A percentile compares a stretch with the other conserved stretches of the same genome.
Conservation (phyloP, 306 rosid species). For the Corylus americana region DNA sequence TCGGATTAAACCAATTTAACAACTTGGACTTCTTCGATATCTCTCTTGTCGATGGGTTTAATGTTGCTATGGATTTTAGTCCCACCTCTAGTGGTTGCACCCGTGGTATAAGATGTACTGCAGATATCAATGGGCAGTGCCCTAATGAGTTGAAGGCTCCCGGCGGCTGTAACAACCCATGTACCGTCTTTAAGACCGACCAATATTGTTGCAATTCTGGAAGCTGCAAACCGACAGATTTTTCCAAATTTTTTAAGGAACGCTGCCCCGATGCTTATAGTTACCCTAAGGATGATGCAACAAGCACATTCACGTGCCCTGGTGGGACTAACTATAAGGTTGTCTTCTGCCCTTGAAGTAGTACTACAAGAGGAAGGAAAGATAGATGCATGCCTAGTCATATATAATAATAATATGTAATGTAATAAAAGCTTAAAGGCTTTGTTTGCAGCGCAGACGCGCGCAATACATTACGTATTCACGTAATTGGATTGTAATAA, state of each 20-base stretch:
- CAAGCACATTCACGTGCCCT: constrained; percentile 1
- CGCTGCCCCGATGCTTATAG: constrained; percentile 1
- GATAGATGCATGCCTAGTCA: not conserved
- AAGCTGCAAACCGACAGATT: not conserved
- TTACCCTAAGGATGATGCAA: not conserved
- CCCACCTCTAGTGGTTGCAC: too few species aligned
- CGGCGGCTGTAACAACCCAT: constrained; percentile 58
- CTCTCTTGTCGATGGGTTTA: too few species aligned
- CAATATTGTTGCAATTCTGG: constrained; percentile 38
- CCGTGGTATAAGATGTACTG: not conserved
- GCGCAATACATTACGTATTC: too few species aligned
- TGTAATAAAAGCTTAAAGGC: not conserved
- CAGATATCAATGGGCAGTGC: constrained; percentile 49
- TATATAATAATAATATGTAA: not conserved
- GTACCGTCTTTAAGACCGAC: constrained; percentile 40
- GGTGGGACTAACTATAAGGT: constrained; percentile 29
- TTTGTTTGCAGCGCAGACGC: too few species aligned
- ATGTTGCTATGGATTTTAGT: too few species aligned
- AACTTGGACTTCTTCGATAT: constrained; percentile 39
- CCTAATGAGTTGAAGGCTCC: constrained; percentile 37
- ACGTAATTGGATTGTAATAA: too few species aligned
- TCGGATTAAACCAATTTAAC: constrained; percentile 42
- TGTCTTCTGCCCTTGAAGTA: constrained; percentile 34
- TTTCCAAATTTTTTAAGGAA: constrained; percentile 19
- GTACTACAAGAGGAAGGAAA: not conserved